Percentiles rank a stretch among this genome's conserved stretches.
Evolutionary conservation across 202 grass and related monocot species (phyloP).

Genomic region (Digitaria exilis): DNA sequence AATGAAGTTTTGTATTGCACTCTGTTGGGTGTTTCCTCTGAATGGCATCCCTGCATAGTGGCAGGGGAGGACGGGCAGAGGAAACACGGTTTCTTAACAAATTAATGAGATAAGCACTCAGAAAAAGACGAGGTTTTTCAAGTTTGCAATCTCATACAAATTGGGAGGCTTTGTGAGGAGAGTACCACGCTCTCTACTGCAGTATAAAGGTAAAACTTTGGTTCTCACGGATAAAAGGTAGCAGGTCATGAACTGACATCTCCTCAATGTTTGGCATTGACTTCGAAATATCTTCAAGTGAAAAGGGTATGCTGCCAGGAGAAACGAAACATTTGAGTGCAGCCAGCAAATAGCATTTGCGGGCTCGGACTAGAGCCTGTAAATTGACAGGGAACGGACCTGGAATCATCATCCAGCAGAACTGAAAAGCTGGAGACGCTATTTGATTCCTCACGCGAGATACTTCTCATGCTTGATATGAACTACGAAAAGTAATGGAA

Average conservation of each 20-base stretch:
- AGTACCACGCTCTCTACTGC: conserved; percentile 41
- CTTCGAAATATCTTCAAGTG: conserved; percentile 72
- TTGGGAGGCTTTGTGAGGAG: background rate
- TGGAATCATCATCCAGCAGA: conserved; percentile 84
- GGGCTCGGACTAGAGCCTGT: background rate
- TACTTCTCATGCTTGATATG: conserved; percentile 70
- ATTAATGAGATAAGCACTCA: no score
- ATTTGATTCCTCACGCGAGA: conserved; percentile 76
- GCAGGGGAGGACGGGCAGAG: background rate
- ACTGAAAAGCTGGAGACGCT: conserved; percentile 61
- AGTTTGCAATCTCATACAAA: conserved; percentile 2
- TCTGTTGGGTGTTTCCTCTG: background rate
- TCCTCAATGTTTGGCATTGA: conserved; percentile 73
- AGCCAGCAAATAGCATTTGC: conserved; percentile 6
- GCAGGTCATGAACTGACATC: conserved; percentile 59
- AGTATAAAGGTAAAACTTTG: conserved; percentile 77
- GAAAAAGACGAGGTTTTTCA: background rate
- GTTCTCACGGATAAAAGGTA: conserved; percentile 62
- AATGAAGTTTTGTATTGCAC: background rate
- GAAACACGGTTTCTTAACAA: background rate
- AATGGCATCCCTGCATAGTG: background rate
- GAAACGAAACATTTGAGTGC: conserved; percentile 9
- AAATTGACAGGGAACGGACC: conserved; percentile 47
- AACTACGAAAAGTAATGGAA: conserved; percentile 49
- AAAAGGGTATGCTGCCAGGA: conserved; percentile 73